These are phyloP conservation scores for Flaveria sonorensis DNA, from an alignment of 129 eudicot species.

Conservation along the genomic window DNA sequence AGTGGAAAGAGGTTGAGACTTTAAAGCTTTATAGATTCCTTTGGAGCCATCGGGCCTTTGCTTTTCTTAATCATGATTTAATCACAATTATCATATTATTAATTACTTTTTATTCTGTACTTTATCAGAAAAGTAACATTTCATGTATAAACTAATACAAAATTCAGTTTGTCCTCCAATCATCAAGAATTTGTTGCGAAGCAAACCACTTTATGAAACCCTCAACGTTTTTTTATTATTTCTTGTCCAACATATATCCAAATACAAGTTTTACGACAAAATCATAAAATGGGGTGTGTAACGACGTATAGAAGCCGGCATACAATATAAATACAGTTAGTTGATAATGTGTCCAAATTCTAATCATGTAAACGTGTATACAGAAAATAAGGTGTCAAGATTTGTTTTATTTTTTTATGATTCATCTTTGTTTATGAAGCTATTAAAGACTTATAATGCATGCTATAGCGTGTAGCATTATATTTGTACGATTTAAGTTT, in stretches of 20 bases:
- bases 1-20: conserved; percentile 18
- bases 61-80: conserved; percentile 29
- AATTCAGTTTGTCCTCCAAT: conserved; percentile 24
- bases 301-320: conserved; percentile 8
- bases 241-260: background rate
- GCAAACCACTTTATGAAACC: conserved; percentile 18
- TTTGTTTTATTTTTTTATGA: no score
- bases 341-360: no score
- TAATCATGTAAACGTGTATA: no score
- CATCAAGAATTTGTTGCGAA: conserved; percentile 19
- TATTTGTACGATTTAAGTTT: no score
- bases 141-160: conserved; percentile 3
- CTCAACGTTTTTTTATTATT: background rate
- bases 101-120: conserved; percentile 3
- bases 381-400: no score
- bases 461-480: no score
- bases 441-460: no score
- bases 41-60: conserved; percentile 17
- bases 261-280: background rate
- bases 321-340: background rate
- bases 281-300: background rate
- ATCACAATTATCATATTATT: conserved; percentile 9
- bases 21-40: conserved; percentile 34
- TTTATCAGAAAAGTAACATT: background rate
- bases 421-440: no score